Evolutionary conservation across 768 basidiomycete species (phyloP).

Genomic region (Brasilioporus rufonigricans): DNA sequence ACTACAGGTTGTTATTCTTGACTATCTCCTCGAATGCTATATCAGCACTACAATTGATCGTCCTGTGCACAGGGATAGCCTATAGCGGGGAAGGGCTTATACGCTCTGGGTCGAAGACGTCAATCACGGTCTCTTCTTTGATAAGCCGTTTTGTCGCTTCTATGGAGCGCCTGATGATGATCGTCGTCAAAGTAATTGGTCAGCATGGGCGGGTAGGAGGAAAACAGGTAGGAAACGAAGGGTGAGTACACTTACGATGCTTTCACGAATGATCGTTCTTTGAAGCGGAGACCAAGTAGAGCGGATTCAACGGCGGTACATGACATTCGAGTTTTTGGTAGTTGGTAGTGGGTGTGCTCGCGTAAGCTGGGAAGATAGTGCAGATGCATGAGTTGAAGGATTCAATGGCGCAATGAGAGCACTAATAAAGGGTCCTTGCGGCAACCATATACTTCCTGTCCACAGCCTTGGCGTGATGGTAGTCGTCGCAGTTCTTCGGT

Average conservation of each 20-base stretch:
- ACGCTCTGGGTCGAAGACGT: background rate
- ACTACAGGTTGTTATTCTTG: conserved; percentile 6
- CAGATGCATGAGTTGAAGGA: no score
- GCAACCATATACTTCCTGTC: no score
- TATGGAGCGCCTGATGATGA: background rate
- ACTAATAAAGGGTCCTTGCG: no score
- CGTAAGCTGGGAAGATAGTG: no score
- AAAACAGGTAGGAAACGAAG: background rate
- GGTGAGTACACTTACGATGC: background rate
- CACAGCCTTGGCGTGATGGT: no score
- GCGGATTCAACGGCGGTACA: background rate
- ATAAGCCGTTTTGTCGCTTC: background rate
- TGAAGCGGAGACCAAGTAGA: background rate
- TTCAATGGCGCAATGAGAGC: no score
- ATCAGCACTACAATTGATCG: background rate
- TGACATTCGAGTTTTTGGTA: no score
- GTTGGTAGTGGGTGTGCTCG: no score
- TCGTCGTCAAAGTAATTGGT: background rate
- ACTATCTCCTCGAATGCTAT: background rate
- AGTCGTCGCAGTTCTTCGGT: no score
- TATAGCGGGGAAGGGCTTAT: background rate
- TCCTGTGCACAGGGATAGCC: background rate
- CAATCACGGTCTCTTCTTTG: background rate
- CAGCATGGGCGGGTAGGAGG: no score
- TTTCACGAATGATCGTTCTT: conserved; percentile 2